Conservation (phyloP, 2,329 filamentous ascomycete species). For the Verticillium longisporum region DNA sequence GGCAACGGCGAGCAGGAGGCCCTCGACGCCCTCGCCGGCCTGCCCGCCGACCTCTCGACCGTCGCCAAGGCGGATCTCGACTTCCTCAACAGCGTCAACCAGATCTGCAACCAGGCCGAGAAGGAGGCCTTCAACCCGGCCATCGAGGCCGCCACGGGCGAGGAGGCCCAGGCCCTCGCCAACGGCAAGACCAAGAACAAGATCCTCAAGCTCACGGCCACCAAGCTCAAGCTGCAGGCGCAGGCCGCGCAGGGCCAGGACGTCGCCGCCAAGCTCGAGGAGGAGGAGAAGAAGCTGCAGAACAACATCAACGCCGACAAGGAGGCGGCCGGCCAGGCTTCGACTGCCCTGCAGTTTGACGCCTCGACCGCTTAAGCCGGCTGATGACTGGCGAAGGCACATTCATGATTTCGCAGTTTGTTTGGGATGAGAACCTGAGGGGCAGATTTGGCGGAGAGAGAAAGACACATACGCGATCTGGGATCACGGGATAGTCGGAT, state of each 20-base stretch:
- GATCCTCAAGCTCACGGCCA: conserved; percentile 49
- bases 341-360: conserved; percentile 20
- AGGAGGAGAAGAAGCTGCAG: conserved; percentile 43
- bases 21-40: conserved; percentile 26
- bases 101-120: conserved; percentile 47
- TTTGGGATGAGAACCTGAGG: not conserved
- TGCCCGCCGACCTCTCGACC: conserved; percentile 31
- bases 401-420: not conserved
- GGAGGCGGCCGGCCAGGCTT: conserved; percentile 37
- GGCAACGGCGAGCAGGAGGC: conserved; percentile 38
- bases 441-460: too few species aligned
- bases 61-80: conserved; percentile 40
- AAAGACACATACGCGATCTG: not conserved
- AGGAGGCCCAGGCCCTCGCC: conserved; percentile 39
- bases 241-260: conserved; percentile 44
- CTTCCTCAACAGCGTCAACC: conserved; percentile 42
- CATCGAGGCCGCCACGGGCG: conserved; percentile 38
- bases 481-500: not conserved
- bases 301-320: conserved; percentile 45
- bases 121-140: conserved; percentile 46
- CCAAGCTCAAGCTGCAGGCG: conserved; percentile 41
- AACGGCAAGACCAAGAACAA: conserved; percentile 55
- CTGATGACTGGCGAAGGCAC: too few species aligned
- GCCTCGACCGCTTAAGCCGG: conserved; percentile 4
- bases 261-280: conserved; percentile 33